A percentile compares a stretch with the other conserved stretches of the same genome.
Evolutionary conservation across 2,329 filamentous ascomycete species (phyloP).

Genomic region (Graphilbum ipis-grandicollis): DNA sequence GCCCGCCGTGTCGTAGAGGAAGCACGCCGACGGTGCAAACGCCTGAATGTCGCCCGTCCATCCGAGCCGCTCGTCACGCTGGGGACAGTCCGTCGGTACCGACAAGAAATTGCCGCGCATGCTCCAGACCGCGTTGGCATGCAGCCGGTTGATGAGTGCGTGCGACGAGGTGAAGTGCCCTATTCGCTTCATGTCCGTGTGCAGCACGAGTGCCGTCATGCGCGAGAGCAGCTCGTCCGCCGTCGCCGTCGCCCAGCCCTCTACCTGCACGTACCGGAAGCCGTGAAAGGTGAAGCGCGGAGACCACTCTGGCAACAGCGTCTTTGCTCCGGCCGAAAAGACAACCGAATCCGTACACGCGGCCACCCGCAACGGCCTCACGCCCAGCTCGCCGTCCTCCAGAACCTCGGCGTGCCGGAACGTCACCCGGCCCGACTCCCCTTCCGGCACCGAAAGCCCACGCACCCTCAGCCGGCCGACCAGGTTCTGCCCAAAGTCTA

Average conservation of each 20-base stretch:
- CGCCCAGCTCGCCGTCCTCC: slow-evolving; percentile 25
- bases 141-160: slow-evolving; percentile 30
- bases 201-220: slow-evolving; percentile 20
- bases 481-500: slow-evolving; percentile 43
- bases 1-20: slow-evolving; percentile 32
- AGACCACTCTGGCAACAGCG: slow-evolving; percentile 17
- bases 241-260: background rate
- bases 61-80: slow-evolving; percentile 34
- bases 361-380: slow-evolving; percentile 22
- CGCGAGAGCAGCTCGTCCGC: slow-evolving; percentile 2
- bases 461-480: slow-evolving; percentile 28
- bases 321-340: slow-evolving; percentile 8
- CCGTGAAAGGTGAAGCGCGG: slow-evolving; percentile 34
- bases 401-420: slow-evolving; percentile 32
- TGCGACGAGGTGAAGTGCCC: slow-evolving; percentile 36
- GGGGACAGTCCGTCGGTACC: slow-evolving; percentile 39
- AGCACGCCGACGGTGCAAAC: slow-evolving; percentile 32
- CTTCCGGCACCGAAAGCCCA: slow-evolving; percentile 13
- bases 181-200: slow-evolving; percentile 31
- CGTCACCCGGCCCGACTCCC: slow-evolving; percentile 19
- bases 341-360: slow-evolving; percentile 23
- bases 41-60: slow-evolving; percentile 35
- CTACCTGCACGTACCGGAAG: slow-evolving; percentile 29
- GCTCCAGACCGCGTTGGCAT: slow-evolving; percentile 36
- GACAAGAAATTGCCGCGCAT: slow-evolving; percentile 42